Evolutionary conservation across 176 grass and related monocot genomes (phyloP).

Genomic region (Tuctoria greenei): DNA sequence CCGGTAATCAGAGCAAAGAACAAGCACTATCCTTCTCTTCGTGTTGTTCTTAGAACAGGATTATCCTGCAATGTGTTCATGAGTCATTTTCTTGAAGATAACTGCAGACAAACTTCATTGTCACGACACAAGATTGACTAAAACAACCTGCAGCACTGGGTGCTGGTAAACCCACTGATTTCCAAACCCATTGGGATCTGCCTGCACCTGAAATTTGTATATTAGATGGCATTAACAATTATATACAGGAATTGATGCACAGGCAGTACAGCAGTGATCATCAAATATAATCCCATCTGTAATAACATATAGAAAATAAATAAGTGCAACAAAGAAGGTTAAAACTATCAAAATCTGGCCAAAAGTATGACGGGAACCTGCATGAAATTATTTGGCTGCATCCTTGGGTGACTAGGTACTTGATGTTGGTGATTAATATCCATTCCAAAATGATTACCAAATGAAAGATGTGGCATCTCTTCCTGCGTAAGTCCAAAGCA

Average conservation of each 20-base stretch:
- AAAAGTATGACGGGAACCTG: conserved; percentile 57
- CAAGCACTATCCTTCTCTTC: conserved; percentile 56
- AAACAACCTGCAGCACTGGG: conserved; percentile 70
- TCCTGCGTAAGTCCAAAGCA: conserved; percentile 58
- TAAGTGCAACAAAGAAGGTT: conserved; percentile 16
- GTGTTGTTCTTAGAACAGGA: conserved; percentile 47
- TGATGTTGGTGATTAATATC: conserved; percentile 77
- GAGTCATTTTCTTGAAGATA: conserved; percentile 25
- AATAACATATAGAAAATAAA: conserved; percentile 27
- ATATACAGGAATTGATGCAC: neutral
- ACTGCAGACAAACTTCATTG: neutral
- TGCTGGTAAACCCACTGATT: conserved; percentile 92
- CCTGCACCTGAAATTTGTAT: conserved; percentile 51
- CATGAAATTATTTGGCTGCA: conserved; percentile 62
- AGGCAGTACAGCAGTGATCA: conserved; percentile 18
- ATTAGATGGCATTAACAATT: conserved; percentile 6
- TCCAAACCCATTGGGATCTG: conserved; percentile 63
- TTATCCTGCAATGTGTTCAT: conserved; percentile 55
- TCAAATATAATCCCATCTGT: neutral
- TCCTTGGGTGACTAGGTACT: conserved; percentile 65
- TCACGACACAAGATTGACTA: conserved; percentile 12
- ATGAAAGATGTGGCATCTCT: conserved; percentile 84
- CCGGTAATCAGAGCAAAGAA: conserved; percentile 29
- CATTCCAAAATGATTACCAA: conserved; percentile 77
- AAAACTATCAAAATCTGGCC: neutral